Evolutionary conservation across 805 yeast genomes (phyloP), one percentile per base, ranked within the genome.

Genomic region (Metschnikowia kunwiensis): DNA sequence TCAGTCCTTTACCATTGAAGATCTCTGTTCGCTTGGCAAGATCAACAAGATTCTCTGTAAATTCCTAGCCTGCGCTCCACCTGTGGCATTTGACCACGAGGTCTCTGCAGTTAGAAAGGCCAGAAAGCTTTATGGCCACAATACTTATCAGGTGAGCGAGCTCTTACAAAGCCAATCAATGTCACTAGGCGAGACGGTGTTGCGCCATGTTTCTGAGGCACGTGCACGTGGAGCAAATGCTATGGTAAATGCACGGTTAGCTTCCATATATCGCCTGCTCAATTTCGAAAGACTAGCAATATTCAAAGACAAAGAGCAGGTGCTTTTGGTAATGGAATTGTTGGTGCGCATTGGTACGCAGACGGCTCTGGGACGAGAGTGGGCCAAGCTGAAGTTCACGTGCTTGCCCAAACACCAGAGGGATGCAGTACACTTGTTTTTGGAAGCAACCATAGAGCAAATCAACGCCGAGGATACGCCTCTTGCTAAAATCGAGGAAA

Each of bases 231-330:
- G 46, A n/a, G 29, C 46, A 12, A 30, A 42, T 22, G 31, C 40
- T 17, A 28, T 34, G 32, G 46, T 42, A 13, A 36, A 31, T 14
- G 38, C 39, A 19, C 23, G 46, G 15, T 35, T 42, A 11, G 43
- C 46, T 6, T 24, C 40, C 10, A 32, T 42, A 15, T 34, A 34
- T 12, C 40, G 46, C 8, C 42, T 38, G 40, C 35, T 38, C 16
- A 42, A 42, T 21, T 35, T 38, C 38, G 46, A 42, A 27, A 20
- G 46, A 21, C 36, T 42, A 8, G 46, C 46, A 11, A 36, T 42
- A 6, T 42, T 38, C 33, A 36, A 29, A 15, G 42, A 42, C 24
- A 29, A 32, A 13, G 36, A 32, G 12, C 40, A 35, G 19, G 34
- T 29, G 28, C 33, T 34, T n/a, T 29, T 34, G 31, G 40, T 42